Evolutionary conservation across 352 stramenopile species (phyloP).

Genomic region (Pythium utonaiense): DNA sequence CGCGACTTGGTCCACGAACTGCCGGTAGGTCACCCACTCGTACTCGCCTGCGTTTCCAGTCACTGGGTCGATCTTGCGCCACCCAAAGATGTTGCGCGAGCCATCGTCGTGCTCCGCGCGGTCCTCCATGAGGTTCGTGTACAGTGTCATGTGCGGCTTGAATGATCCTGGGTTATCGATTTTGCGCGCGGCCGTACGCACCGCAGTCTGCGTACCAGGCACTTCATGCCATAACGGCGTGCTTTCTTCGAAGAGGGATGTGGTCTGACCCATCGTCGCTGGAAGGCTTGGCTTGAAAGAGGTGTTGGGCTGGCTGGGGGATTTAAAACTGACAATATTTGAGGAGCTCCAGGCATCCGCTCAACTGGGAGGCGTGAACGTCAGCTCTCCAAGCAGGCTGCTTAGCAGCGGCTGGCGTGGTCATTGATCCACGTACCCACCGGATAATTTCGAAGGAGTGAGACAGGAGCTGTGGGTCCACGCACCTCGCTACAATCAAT

Average conservation of each 20-base stretch:
- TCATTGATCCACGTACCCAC: no score
- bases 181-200: constrained; percentile 34
- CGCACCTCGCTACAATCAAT: no score
- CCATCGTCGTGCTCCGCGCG: constrained; percentile 20
- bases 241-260: constrained; percentile 40
- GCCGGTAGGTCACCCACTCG: constrained; percentile 40
- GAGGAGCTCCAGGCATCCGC: no score
- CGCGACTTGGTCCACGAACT: constrained; percentile 27
- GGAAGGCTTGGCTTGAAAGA: no score
- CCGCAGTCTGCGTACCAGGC: constrained; percentile 30
- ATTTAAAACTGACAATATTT: no score
- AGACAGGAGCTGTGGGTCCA: no score
- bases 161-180: constrained; percentile 22
- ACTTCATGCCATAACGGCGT: constrained; percentile 33
- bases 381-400: no score
- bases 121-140: constrained; percentile 41
- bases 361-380: no score
- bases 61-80: constrained; percentile 17
- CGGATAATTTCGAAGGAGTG: no score
- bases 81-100: constrained; percentile 29
- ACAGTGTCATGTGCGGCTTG: constrained; percentile 40
- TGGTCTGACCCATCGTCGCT: constrained; percentile 29
- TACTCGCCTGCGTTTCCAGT: constrained; percentile 27
- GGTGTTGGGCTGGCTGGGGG: no score
- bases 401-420: no score